Percentiles rank a stretch among this genome's conserved stretches.
Conservation (phyloP, 2,329 filamentous ascomycete species). For the Teratosphaeria nubilosa region DNA sequence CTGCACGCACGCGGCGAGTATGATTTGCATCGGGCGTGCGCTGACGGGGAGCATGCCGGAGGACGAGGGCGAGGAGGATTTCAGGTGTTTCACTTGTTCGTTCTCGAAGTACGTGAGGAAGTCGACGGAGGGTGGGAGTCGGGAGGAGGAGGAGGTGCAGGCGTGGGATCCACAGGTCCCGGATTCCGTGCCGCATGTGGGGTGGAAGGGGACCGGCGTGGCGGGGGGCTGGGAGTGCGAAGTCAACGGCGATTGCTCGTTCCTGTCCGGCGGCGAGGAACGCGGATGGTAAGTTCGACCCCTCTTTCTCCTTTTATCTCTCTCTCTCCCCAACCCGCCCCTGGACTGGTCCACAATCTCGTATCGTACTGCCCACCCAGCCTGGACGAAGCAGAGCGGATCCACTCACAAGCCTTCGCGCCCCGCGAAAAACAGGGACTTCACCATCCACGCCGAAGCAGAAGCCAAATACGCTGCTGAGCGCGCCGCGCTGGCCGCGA, state of each 20-base stretch:
- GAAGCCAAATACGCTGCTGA: background rate
- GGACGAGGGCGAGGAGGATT: slow-evolving; percentile 65
- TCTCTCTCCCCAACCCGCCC: no score
- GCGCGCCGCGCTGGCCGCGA: background rate
- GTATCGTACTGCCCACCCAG: background rate
- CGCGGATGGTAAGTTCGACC: slow-evolving; percentile 64
- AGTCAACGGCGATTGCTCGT: slow-evolving; percentile 74
- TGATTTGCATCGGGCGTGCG: slow-evolving; percentile 76
- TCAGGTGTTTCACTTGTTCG: slow-evolving; percentile 73
- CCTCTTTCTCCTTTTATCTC: slow-evolving; percentile 12
- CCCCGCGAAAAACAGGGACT: slow-evolving; percentile 17
- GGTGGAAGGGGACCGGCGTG: slow-evolving; percentile 55
- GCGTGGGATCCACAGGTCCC: slow-evolving; percentile 22
- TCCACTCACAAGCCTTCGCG: background rate
- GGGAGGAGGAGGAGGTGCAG: slow-evolving; percentile 6
- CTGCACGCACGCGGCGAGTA: slow-evolving; percentile 79
- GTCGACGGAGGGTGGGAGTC: slow-evolving; percentile 6
- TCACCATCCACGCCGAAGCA: slow-evolving; percentile 18
- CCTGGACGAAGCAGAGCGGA: background rate
- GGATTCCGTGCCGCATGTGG: slow-evolving; percentile 31
- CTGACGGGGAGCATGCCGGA: slow-evolving; percentile 70
- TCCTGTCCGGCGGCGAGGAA: slow-evolving; percentile 70
- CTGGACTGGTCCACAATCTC: background rate
- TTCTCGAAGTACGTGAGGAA: slow-evolving; percentile 57
- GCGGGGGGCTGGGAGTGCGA: slow-evolving; percentile 71